Conservation (phyloP, 176 grass and related monocot genomes). For the Oryza coarctata region DNA sequence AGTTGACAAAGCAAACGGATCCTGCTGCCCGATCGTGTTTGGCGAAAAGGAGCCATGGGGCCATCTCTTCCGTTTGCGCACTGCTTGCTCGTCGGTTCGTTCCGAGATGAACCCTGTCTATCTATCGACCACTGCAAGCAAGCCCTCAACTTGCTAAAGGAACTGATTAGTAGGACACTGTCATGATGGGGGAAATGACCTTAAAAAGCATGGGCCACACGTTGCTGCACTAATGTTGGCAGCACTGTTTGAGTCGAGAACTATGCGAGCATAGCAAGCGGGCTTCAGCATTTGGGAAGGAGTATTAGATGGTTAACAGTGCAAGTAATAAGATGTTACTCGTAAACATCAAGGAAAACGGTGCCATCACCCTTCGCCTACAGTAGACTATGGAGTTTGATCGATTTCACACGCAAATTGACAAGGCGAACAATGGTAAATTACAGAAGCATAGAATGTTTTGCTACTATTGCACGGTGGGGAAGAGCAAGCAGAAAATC, state of each 20-base stretch:
- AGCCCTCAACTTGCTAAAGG: conserved; percentile 1
- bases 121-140: conserved; percentile 32
- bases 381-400: background rate
- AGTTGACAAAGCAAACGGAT: conserved; percentile 32
- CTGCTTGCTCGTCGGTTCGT: conserved; percentile 30
- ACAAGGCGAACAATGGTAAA: background rate
- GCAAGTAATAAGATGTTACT: conserved; percentile 5
- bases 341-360: background rate
- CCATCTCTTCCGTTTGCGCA: conserved; percentile 1
- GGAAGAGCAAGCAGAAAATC: background rate
- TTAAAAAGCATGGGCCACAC: background rate
- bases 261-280: background rate
- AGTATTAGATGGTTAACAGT: background rate
- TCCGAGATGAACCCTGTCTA: background rate
- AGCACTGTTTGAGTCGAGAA: background rate
- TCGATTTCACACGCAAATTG: conserved; percentile 32
- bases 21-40: conserved; percentile 47
- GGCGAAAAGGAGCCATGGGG: conserved; percentile 1
- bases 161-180: background rate
- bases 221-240: background rate
- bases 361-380: background rate
- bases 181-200: background rate
- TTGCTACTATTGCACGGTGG: conserved; percentile 2
- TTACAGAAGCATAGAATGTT: conserved; percentile 28
- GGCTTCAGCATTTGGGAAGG: background rate